phyloP scores from a whole-genome alignment of 2,329 filamentous ascomycete species.

The Colletotrichum sp. region DNA sequence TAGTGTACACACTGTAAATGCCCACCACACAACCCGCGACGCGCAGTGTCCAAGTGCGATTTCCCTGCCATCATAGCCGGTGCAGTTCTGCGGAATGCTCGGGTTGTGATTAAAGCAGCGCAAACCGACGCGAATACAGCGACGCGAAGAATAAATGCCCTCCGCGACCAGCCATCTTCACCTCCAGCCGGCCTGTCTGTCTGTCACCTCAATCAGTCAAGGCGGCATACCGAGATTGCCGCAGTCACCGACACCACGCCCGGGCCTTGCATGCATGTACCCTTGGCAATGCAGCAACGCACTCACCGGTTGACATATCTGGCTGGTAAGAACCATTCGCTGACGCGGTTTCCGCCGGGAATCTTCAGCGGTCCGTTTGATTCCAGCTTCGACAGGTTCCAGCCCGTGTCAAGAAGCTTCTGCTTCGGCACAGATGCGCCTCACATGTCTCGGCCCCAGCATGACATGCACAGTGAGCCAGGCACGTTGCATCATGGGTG shows the following conservation, averaged over 20 bases:
- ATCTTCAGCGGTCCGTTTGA: background rate
- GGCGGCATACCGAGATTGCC: background rate
- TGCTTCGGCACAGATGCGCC: background rate
- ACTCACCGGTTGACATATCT: background rate
- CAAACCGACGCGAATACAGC: background rate
- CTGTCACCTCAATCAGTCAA: background rate
- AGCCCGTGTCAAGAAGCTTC: background rate
- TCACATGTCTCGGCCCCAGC: background rate
- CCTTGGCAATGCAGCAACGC: background rate
- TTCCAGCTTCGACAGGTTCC: background rate
- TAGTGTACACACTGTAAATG: background rate
- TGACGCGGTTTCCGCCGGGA: background rate
- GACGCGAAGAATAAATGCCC: background rate
- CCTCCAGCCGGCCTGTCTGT: background rate
- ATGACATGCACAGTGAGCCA: background rate
- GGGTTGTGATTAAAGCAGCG: background rate
- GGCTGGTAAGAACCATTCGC: background rate
- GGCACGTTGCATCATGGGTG: background rate
- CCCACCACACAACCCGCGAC: background rate
- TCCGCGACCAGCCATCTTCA: background rate
- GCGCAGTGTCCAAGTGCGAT: background rate
- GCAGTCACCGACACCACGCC: background rate
- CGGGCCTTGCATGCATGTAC: background rate
- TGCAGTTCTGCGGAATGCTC: background rate
- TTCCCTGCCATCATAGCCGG: background rate